Base-by-base conservation (phyloP, 306 rosid genomes). In the Prunus padus region DNA sequence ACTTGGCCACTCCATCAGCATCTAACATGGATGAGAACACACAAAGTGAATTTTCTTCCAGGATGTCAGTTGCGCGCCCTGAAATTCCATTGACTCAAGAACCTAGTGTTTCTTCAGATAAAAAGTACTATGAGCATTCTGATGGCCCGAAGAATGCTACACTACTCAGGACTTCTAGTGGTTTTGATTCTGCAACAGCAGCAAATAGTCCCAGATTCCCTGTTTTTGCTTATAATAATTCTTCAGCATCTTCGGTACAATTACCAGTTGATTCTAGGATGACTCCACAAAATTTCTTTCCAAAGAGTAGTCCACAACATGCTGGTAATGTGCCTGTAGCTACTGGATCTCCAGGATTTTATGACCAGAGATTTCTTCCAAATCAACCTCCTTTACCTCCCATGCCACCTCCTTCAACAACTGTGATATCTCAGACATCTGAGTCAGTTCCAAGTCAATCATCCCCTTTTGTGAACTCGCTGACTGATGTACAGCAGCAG, bases 371-470 rank as follows among this genome's bases (percentile, higher is more conserved):
- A 71, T 90, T 85, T 88, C 75, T 83, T 65, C 82, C 85, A 52
- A 90, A 82, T 86, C 99, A 92, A 82, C 99, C 99, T 74, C 99
- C 97, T 75, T 80, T 95, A 77, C 99, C 99, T 70, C 97, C 96
- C 3, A 86, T 90, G 92, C 99, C 96, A 2, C 99, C 97, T n/a
- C 97, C 97, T 30, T 85, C 82, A 63, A 86, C 79, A 26, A 88
- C 93, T 49, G 83, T 88, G 71, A 82, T 92, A 62, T 81, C 89
- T 3, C 96, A 89, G 78, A 77, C 82, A 65, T 52, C 87, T 61
- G 98, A 95, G 78, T 76, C 86, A 65, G 73, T 82, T 84, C 86
- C 89, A 11, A 73, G 67, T 59, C 98, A 92, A 42, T 80, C 96
- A 52, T 83, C 93, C 70, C 81, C 92, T 42, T 92, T 76, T 69